Conservation (phyloP, 1,139 yeast genomes). For the Hanseniaspora uvarum region DNA sequence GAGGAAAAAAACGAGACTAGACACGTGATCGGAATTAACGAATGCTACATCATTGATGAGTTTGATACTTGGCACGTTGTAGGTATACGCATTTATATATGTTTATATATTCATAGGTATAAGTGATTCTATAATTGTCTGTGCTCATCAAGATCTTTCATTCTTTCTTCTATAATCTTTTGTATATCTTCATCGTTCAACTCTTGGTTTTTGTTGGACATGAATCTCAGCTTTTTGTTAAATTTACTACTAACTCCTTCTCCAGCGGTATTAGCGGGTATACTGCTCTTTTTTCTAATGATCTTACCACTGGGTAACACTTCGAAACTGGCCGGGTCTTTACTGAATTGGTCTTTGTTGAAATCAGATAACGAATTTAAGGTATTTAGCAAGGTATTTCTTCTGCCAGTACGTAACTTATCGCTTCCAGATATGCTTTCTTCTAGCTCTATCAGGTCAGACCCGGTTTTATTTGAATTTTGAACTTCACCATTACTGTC, state of each 20-base stretch:
- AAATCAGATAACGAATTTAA: slow-evolving; percentile 2
- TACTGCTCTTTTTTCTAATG: slow-evolving; percentile 35
- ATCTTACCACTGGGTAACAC: slow-evolving; percentile 62
- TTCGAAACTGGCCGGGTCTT: slow-evolving; percentile 36
- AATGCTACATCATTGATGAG: not conserved
- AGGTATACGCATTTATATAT: too few species aligned
- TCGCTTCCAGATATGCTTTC: slow-evolving; percentile 20
- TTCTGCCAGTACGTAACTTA: too few species aligned
- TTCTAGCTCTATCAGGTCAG: slow-evolving; percentile 4
- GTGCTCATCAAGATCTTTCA: slow-evolving; percentile 35
- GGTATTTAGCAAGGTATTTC: not conserved
- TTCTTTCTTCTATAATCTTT: slow-evolving; percentile 47
- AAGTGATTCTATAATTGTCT: slow-evolving; percentile 22
- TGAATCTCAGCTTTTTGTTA: slow-evolving; percentile 33
- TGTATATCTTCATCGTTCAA: slow-evolving; percentile 46
- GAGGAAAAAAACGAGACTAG: too few species aligned
- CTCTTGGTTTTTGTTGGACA: slow-evolving; percentile 23
- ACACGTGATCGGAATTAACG: not conserved
- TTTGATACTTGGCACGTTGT: too few species aligned
- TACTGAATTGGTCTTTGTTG: slow-evolving; percentile 1
- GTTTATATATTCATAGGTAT: too few species aligned
- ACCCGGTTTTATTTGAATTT: too few species aligned
- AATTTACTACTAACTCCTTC: slow-evolving; percentile 25
- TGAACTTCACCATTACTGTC: not conserved
- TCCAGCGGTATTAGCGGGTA: not conserved